Percentiles rank a stretch among this genome's conserved stretches.
phyloP scores from a whole-genome alignment of 2,329 filamentous ascomycete genomes.

The Fusarium agapanthi region DNA sequence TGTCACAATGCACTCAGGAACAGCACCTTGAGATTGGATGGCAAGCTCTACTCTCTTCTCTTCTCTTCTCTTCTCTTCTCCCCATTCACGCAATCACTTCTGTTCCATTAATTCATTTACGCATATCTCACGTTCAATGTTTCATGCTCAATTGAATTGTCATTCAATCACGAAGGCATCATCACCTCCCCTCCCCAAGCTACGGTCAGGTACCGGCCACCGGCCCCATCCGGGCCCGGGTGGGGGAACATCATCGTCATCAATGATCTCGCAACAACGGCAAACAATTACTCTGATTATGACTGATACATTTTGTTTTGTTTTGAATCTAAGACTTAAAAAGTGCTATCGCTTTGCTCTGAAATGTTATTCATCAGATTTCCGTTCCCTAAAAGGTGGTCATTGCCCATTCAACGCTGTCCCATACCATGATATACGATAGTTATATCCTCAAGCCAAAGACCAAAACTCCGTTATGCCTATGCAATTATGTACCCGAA shows the following conservation, averaged over 20 bases:
- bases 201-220: not conserved
- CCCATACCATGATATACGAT: not conserved
- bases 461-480: constrained; percentile 2
- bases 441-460: not conserved
- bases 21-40: not conserved
- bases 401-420: constrained; percentile 3
- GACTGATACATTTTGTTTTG: not conserved
- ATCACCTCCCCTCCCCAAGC: not conserved
- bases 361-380: not conserved
- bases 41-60: not conserved
- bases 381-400: not conserved
- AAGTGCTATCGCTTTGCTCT: not conserved
- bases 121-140: not conserved
- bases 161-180: not conserved
- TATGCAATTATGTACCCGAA: constrained; percentile 15
- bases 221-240: not conserved
- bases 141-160: not conserved
- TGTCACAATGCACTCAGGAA: constrained; percentile 21
- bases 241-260: not conserved
- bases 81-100: not conserved
- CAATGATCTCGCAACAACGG: not conserved
- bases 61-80: not conserved
- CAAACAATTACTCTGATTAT: not conserved
- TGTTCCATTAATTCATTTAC: no score
- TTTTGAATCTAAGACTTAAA: not conserved